Evolutionary conservation across 148 eudicot species (phyloP), one percentile per base, ranked within the genome.

Genomic region (Chenopodium suecicum): DNA sequence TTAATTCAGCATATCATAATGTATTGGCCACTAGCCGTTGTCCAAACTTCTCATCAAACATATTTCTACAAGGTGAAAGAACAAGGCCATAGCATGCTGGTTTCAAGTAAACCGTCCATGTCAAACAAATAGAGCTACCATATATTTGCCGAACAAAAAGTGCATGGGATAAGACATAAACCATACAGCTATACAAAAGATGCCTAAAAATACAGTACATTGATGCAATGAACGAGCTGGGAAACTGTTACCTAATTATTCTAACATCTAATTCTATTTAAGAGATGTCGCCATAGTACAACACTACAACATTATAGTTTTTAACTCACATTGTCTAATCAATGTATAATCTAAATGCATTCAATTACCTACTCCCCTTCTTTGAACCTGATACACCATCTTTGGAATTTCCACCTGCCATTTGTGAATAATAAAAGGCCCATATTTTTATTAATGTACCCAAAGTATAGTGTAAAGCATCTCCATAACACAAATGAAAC

Each of bases 381-480:
- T 96, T 96, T 89, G 97, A 85, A 92, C 99, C 98, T 89, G 99
- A 96, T 87, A 92, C 96, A 91, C 92, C 99, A 89, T 96, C 98
- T 96, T 91, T 96, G 92, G 99, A 94, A 89, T 91, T 96, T 96
- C 99, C 98, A 94, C 98, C 98, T 96, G 99, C 97, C 94, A 95
- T 95, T 93, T 91, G 91, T 77, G 94, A 88, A 93, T 90, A 93
- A 90, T 89, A 91, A 85, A 92, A 94, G 91, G 95, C 86, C 97
- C 97, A 92, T 91, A 84, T 71, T 88, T 91, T 96, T 92, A 95
- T 92, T 91, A 95, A 93, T 86, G 86, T 80, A 80, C 88, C 88
- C 92, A 83, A 78, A 72, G 76, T 73, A 86, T 82, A 94, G 74
- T 84, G 76, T 82, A 90, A 89, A 91, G 76, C 82, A 90, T 85